phyloP scores from a whole-genome alignment of 1,284 basidiomycete genomes.

The Microbotryum intermedium region DNA sequence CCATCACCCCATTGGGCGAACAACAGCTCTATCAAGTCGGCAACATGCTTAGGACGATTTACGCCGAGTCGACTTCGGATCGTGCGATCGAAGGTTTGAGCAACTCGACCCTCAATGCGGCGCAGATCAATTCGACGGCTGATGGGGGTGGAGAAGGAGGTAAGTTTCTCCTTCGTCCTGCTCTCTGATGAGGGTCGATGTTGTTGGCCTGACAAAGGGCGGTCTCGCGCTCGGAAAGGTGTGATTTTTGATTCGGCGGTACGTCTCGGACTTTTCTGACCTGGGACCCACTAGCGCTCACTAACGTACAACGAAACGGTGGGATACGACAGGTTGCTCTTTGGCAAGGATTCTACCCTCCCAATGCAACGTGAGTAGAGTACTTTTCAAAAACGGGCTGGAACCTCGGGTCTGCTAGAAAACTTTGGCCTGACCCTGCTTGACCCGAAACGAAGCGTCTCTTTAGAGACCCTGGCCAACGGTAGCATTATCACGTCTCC shows the following conservation, averaged over 20 bases:
- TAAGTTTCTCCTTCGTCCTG: constrained; percentile 64
- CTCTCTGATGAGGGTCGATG: no score
- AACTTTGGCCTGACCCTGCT: neutral
- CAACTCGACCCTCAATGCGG: constrained; percentile 58
- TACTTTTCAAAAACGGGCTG: neutral
- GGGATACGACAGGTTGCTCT: constrained; percentile 35
- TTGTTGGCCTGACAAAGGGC: constrained; percentile 25
- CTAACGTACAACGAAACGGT: no score
- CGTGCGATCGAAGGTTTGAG: constrained; percentile 60
- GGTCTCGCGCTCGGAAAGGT: neutral
- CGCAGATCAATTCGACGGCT: constrained; percentile 53
- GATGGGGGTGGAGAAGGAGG: constrained; percentile 73
- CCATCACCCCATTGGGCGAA: constrained; percentile 74
- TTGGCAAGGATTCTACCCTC: constrained; percentile 28
- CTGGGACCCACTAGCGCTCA: neutral
- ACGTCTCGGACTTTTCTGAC: neutral
- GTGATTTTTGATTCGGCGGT: constrained; percentile 23
- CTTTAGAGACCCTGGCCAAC: constrained; percentile 65
- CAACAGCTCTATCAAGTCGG: constrained; percentile 68
- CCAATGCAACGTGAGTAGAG: constrained; percentile 41
- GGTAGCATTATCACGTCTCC: constrained; percentile 62
- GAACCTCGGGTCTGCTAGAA: no score
- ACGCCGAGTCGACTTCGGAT: constrained; percentile 56
- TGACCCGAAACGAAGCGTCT: constrained; percentile 42
- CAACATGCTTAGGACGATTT: constrained; percentile 54